Percentiles rank a stretch among this genome's conserved stretches.
Evolutionary conservation across 345 rosid species (phyloP).

Genomic region (Conringia planisiliqua): DNA sequence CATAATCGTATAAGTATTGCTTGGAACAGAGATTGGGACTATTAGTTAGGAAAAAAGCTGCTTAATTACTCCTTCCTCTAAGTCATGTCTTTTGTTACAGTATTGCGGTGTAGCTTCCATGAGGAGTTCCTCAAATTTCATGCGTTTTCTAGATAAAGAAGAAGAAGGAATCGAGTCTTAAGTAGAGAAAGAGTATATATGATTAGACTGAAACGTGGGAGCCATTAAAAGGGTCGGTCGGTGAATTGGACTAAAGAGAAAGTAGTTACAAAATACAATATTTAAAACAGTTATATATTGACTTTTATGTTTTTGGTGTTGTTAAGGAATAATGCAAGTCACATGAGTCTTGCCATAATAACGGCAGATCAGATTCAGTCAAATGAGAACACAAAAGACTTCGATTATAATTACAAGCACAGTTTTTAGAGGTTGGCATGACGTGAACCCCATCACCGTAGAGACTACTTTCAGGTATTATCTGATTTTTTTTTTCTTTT

Average conservation of each 20-base stretch:
- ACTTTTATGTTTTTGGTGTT: slow-evolving; percentile 8
- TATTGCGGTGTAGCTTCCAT: slow-evolving; percentile 48
- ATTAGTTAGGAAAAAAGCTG: background rate
- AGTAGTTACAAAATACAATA: background rate
- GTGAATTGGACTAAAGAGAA: slow-evolving; percentile 2
- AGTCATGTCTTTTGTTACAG: slow-evolving; percentile 39
- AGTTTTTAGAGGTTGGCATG: slow-evolving; percentile 11
- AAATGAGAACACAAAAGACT: slow-evolving; percentile 38
- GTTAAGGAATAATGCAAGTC: slow-evolving; percentile 32
- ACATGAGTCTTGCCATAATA: slow-evolving; percentile 29
- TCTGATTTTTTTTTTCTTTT: background rate
- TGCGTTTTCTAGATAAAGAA: slow-evolving; percentile 19
- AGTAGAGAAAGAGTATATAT: slow-evolving; percentile 4
- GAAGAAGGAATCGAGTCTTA: background rate
- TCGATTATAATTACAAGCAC: background rate
- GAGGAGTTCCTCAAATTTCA: slow-evolving; percentile 79
- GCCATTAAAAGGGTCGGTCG: slow-evolving; percentile 46
- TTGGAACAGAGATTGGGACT: background rate
- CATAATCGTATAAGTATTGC: background rate
- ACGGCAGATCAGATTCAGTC: slow-evolving; percentile 31
- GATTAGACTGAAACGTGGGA: slow-evolving; percentile 41
- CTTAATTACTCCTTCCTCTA: slow-evolving; percentile 50
- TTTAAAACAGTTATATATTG: slow-evolving; percentile 8
- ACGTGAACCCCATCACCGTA: slow-evolving; percentile 67
- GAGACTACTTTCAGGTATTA: background rate